These are phyloP conservation scores for Chamaecyparis obtusa DNA, from an alignment of 75 land plant species.

Conservation along the genomic window DNA sequence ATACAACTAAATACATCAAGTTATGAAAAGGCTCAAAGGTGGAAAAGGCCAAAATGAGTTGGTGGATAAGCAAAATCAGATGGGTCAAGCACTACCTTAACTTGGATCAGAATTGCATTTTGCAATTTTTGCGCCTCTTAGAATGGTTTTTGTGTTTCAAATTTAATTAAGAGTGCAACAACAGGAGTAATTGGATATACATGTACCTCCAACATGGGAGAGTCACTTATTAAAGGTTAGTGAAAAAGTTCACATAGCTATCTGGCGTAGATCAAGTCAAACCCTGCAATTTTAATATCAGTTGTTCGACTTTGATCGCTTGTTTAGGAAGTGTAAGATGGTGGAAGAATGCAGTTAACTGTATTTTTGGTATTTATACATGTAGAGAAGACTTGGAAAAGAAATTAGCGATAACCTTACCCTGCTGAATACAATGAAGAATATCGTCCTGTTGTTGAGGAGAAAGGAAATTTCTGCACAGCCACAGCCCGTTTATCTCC, in stretches of 20 bases:
- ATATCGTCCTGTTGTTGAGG: background rate
- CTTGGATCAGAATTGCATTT: too few relatives aligned
- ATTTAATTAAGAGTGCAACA: too few relatives aligned
- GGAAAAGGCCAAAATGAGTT: too few relatives aligned
- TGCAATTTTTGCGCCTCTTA: too few relatives aligned
- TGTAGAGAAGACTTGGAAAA: background rate
- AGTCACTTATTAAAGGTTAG: too few relatives aligned
- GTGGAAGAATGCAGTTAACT: background rate
- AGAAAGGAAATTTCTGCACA: conserved; percentile 12
- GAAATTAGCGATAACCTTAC: background rate
- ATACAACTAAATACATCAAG: too few relatives aligned
- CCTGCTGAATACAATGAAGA: background rate
- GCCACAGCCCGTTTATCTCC: conserved; percentile 8
- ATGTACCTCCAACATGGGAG: too few relatives aligned
- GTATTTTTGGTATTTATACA: background rate
- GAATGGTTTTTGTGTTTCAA: too few relatives aligned
- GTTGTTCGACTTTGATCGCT: background rate
- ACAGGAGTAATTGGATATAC: too few relatives aligned
- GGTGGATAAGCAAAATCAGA: too few relatives aligned
- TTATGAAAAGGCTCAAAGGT: too few relatives aligned
- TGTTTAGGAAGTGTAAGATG: background rate
- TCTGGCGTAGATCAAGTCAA: background rate
- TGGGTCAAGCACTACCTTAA: too few relatives aligned
- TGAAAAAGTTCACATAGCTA: background rate
- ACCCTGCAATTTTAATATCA: background rate